phyloP scores from a whole-genome alignment of 208 protist genomes.

The Crithidia brevicula region DNA sequence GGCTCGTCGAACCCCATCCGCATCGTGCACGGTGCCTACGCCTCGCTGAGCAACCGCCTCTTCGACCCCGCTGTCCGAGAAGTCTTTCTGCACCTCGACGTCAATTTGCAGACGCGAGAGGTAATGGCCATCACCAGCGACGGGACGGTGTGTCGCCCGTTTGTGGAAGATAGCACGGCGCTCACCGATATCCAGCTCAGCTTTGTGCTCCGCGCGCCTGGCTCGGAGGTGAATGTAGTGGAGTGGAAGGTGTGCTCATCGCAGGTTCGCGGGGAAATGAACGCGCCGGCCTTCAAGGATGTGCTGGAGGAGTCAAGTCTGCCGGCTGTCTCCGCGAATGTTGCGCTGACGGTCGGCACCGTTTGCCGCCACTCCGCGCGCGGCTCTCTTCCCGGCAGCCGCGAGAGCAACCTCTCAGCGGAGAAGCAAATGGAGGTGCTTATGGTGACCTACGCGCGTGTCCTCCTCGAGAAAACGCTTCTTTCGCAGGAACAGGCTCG shows the following conservation, averaged over 20 bases:
- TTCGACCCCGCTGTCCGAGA: constrained; percentile 37
- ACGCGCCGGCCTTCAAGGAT: constrained; percentile 18
- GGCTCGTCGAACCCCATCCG: constrained; percentile 24
- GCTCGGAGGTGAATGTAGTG: constrained; percentile 46
- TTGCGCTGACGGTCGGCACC: constrained; percentile 34
- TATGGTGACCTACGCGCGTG: constrained; percentile 78
- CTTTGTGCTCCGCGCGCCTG: constrained; percentile 46
- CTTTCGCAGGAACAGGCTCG: constrained; percentile 57
- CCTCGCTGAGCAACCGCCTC: constrained; percentile 27
- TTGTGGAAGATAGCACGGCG: constrained; percentile 33
- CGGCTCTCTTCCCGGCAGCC: neutral
- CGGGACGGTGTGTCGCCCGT: constrained; percentile 45
- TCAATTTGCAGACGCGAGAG: constrained; percentile 46
- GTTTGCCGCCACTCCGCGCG: constrained; percentile 36
- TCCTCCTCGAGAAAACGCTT: constrained; percentile 73
- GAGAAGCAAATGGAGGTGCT: constrained; percentile 74
- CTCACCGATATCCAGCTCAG: constrained; percentile 40
- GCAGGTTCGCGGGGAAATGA: constrained; percentile 30
- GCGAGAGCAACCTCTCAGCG: constrained; percentile 32
- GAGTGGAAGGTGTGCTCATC: constrained; percentile 43
- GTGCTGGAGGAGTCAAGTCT: constrained; percentile 18
- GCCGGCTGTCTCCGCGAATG: constrained; percentile 31
- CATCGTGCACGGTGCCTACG: constrained; percentile 28
- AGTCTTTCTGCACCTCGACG: constrained; percentile 36
- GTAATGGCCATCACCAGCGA: constrained; percentile 48